These are phyloP conservation scores for Bondarzewia mesenterica DNA, from an alignment of 1,284 basidiomycete species.

Conservation along the genomic window DNA sequence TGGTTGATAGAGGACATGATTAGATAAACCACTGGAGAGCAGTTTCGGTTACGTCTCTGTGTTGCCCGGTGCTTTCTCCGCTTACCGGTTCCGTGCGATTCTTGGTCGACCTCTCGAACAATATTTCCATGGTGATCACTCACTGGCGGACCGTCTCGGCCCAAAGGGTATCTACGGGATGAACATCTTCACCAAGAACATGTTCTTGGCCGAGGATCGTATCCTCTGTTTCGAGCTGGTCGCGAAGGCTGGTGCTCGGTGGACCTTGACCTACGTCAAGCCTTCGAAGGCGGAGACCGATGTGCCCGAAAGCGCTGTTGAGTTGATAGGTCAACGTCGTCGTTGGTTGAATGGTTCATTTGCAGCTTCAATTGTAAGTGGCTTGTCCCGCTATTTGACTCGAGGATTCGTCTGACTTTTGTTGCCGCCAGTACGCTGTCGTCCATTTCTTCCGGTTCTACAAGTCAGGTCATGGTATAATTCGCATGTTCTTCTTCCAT, in stretches of 20 bases:
- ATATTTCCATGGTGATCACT: constrained; percentile 98
- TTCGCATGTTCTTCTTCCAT: constrained; percentile 94
- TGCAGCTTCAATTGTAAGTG: constrained; percentile 85
- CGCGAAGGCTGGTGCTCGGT: constrained; percentile 79
- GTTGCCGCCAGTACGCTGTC: constrained; percentile 92
- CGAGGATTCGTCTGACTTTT: not conserved
- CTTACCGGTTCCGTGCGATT: constrained; percentile 89
- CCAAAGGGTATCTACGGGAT: constrained; percentile 94
- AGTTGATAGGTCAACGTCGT: constrained; percentile 92
- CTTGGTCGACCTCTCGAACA: constrained; percentile 90
- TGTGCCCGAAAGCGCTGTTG: constrained; percentile 85
- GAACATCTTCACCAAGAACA: constrained; percentile 97
- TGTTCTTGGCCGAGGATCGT: constrained; percentile 93
- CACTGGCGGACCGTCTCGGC: constrained; percentile 85
- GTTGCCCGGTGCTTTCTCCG: constrained; percentile 93
- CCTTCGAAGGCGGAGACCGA: constrained; percentile 94
- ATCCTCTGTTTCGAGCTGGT: constrained; percentile 97
- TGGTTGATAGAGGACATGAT: not conserved
- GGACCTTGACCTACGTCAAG: constrained; percentile 93
- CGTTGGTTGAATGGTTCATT: constrained; percentile 98
- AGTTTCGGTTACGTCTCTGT: constrained; percentile 95
- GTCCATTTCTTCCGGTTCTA: constrained; percentile 93
- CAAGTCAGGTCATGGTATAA: constrained; percentile 73
- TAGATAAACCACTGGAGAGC: constrained; percentile 90
- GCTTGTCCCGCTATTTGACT: not conserved